Evolutionary conservation across 2,329 filamentous ascomycete species (phyloP).

Genomic region (Trichoderma pleuroti): DNA sequence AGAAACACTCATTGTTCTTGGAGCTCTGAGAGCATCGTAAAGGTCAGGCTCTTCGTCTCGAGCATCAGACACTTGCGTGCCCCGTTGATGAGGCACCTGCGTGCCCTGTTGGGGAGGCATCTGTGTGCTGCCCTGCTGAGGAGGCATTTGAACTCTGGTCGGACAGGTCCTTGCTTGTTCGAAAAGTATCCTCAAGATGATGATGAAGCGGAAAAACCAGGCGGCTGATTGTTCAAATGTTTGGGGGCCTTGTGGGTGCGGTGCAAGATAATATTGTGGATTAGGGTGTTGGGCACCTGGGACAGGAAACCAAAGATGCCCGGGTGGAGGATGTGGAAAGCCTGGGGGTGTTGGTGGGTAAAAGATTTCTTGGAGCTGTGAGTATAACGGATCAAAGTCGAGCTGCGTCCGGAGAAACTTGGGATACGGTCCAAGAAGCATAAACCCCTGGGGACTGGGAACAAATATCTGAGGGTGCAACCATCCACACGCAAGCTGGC

Average conservation of each 20-base stretch:
- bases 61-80: neutral
- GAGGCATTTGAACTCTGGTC: neutral
- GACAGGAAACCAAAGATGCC: neutral
- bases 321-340: neutral
- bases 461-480: neutral
- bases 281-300: neutral
- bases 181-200: neutral
- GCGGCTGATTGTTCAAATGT: neutral
- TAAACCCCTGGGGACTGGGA: neutral
- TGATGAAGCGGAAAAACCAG: neutral
- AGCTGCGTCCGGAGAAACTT: neutral
- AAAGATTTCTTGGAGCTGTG: neutral
- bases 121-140: neutral
- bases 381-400: neutral
- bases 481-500: conserved; percentile 27
- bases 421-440: neutral
- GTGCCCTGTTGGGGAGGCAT: neutral
- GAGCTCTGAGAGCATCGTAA: neutral
- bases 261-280: neutral
- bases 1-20: neutral
- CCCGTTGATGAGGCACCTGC: neutral
- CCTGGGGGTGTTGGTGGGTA: neutral
- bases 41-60: neutral
- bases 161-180: neutral
- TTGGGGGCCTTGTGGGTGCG: neutral